phyloP scores from a whole-genome alignment of 306 rosid species.

The Lablab purpureus region DNA sequence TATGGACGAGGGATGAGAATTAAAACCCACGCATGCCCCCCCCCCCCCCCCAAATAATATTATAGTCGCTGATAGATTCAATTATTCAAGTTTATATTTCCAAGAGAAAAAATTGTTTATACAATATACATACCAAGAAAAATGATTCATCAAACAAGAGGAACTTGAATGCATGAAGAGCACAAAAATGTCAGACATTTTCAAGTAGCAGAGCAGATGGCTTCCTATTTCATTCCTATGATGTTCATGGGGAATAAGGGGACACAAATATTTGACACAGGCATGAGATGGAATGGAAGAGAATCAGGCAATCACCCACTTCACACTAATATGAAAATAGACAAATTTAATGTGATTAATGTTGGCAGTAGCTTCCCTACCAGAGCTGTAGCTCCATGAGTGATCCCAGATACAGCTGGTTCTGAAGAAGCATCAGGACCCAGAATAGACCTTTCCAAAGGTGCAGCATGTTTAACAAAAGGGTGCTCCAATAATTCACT shows the following conservation, averaged over 20 bases:
- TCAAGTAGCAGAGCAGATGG: slow-evolving; percentile 4
- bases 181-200: background rate
- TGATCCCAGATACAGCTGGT: slow-evolving; percentile 51
- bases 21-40: background rate
- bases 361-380: slow-evolving; percentile 49
- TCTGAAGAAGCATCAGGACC: slow-evolving; percentile 63
- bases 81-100: background rate
- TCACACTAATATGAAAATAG: slow-evolving; percentile 33
- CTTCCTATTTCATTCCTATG: background rate
- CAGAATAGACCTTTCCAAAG: slow-evolving; percentile 74
- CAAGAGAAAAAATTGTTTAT: background rate
- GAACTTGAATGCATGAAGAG: background rate
- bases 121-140: background rate
- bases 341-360: background rate
- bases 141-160: slow-evolving; percentile 1
- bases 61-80: background rate
- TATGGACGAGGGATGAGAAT: background rate
- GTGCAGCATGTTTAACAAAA: slow-evolving; percentile 83
- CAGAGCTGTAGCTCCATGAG: slow-evolving; percentile 70
- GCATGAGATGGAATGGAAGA: slow-evolving; percentile 15
- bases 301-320: slow-evolving; percentile 8
- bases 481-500: slow-evolving; percentile 78
- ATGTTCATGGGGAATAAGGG: background rate
- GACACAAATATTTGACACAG: background rate
- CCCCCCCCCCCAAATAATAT: background rate